These are phyloP conservation scores for Sporisorium sorghi DNA, from an alignment of 1,284 basidiomycete species.

Conservation along the genomic window DNA sequence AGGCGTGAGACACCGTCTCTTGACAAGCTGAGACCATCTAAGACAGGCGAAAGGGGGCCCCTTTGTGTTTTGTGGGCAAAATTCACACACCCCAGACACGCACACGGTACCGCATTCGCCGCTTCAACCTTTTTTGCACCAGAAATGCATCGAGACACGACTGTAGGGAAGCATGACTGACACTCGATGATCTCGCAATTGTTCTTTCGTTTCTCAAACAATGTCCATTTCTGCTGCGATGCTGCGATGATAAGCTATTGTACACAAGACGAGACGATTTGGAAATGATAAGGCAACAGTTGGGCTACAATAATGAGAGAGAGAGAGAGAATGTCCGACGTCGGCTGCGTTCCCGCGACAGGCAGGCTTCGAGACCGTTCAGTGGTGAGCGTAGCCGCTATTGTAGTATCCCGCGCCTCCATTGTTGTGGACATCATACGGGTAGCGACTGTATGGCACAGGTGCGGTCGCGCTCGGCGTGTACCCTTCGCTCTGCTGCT, in stretches of 20 bases:
- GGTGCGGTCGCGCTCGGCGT: background rate
- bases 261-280: background rate
- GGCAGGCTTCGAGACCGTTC: background rate
- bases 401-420: slow-evolving; percentile 1
- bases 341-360: background rate
- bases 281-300: too few relatives aligned
- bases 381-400: slow-evolving; percentile 9
- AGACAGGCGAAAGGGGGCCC: background rate
- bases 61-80: background rate
- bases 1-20: background rate
- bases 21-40: background rate
- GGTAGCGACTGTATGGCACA: background rate
- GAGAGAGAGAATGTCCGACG: background rate
- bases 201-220: background rate
- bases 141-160: background rate
- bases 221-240: background rate
- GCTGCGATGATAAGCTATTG: background rate
- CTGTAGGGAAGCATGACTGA: too few relatives aligned
- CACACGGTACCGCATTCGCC: background rate
- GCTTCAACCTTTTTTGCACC: background rate
- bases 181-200: too few relatives aligned
- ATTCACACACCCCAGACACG: background rate
- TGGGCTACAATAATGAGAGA: too few relatives aligned
- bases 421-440: background rate
- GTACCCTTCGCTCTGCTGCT: slow-evolving; percentile 11